A percentile compares a stretch with the other conserved stretches of the same genome.
These are phyloP conservation scores for Aspergillus saccharolyticus DNA, from an alignment of 495 filamentous ascomycete genomes.

Conservation along the genomic window DNA sequence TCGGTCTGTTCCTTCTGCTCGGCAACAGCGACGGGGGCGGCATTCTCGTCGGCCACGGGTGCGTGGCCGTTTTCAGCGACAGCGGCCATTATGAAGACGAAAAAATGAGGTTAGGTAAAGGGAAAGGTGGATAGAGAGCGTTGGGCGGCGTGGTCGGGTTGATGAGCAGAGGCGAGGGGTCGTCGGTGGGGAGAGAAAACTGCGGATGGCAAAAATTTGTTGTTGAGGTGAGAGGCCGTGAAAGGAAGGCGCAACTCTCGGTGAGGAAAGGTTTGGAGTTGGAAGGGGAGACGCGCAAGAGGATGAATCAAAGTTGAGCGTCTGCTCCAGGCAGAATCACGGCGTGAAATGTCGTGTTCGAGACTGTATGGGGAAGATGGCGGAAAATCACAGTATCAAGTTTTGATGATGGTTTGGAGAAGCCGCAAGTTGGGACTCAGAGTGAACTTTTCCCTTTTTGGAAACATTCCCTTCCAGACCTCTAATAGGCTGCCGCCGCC, in stretches of 20 bases:
- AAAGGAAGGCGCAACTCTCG: conserved; percentile 29
- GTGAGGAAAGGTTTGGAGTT: conserved; percentile 2
- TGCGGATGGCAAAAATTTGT: conserved; percentile 23
- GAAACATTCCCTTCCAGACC: conserved; percentile 19
- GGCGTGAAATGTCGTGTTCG: conserved; percentile 11
- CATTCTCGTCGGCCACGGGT: conserved; percentile 40
- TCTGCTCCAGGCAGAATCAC: conserved; percentile 46
- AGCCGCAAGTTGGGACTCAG: conserved; percentile 22
- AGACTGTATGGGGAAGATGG: conserved; percentile 4
- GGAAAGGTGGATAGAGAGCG: conserved; percentile 4
- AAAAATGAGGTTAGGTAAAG: conserved; percentile 6
- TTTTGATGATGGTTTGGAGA: conserved; percentile 37
- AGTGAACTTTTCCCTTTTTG: conserved; percentile 39
- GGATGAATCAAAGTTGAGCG: conserved; percentile 10
- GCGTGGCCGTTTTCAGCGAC: conserved; percentile 39
- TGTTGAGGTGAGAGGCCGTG: conserved; percentile 13
- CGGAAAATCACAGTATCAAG: conserved; percentile 26
- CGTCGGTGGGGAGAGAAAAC: conserved; percentile 27
- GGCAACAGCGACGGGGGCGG: conserved; percentile 26
- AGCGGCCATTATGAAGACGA: conserved; percentile 34
- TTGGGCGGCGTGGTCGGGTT: conserved; percentile 16
- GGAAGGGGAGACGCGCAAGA: conserved; percentile 8
- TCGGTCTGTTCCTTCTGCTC: conserved; percentile 28
- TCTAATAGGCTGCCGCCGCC: conserved; percentile 16
- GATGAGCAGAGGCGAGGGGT: conserved; percentile 18